A percentile compares a stretch with the other conserved stretches of the same genome.
phyloP scores from a whole-genome alignment of 805 yeast genomes.

The Danielia oregonensis region DNA sequence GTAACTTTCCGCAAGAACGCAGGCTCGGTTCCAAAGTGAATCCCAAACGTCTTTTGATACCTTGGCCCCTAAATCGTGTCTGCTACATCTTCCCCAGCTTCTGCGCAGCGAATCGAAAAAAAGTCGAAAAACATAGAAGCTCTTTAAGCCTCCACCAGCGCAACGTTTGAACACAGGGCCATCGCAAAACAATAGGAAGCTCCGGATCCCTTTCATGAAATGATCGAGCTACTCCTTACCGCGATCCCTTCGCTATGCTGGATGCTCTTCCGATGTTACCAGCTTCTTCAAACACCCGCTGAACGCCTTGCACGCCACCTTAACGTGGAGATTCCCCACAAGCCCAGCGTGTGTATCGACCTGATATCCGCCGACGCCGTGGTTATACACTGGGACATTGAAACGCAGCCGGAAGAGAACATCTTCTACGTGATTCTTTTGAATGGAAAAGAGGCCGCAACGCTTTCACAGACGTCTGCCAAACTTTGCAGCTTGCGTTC shows the following conservation, averaged over 20 bases:
- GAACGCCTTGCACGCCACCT: slow-evolving; percentile 44
- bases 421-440: slow-evolving; percentile 31
- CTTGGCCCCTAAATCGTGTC: too few relatives aligned
- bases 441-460: slow-evolving; percentile 34
- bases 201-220: slow-evolving; percentile 10
- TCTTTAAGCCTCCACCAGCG: too few relatives aligned
- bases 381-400: slow-evolving; percentile 47
- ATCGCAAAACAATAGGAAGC: neutral
- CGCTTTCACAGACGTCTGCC: slow-evolving; percentile 32
- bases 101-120: neutral
- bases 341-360: slow-evolving; percentile 54
- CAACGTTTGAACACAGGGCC: too few relatives aligned
- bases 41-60: too few relatives aligned
- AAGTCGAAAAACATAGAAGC: too few relatives aligned
- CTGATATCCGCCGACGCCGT: slow-evolving; percentile 44
- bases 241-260: slow-evolving; percentile 33
- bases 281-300: slow-evolving; percentile 41
- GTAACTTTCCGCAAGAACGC: too few relatives aligned
- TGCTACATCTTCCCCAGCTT: neutral
- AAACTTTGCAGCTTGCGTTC: slow-evolving; percentile 28
- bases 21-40: too few relatives aligned
- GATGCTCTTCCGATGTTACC: slow-evolving; percentile 38
- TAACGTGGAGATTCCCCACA: slow-evolving; percentile 51
- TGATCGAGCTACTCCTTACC: slow-evolving; percentile 33
- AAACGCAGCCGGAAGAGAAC: slow-evolving; percentile 24